These are phyloP conservation scores for Skeletonema potamos DNA, from an alignment of 108 stramenopile species.

Conservation along the genomic window DNA sequence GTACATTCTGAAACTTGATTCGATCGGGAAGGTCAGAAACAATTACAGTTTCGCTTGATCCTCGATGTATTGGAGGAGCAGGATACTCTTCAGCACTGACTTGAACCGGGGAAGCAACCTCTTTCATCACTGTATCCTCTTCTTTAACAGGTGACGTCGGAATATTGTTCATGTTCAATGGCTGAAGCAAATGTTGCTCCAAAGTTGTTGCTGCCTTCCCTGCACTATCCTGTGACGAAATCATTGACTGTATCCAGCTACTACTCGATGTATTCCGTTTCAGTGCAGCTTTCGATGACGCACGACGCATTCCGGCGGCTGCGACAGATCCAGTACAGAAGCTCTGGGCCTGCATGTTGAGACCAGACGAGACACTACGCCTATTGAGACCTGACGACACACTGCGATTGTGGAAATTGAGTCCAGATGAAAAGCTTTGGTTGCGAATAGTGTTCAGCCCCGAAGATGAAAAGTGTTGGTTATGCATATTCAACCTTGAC, in stretches of 20 bases:
- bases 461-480: background rate
- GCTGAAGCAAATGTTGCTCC: background rate
- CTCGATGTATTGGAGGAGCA: conserved; percentile 2
- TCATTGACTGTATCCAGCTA: background rate
- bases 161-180: background rate
- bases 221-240: conserved; percentile 1
- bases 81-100: background rate
- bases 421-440: conserved; percentile 13
- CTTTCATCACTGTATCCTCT: background rate
- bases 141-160: background rate
- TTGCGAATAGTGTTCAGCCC: background rate
- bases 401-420: background rate
- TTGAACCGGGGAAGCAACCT: background rate
- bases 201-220: conserved; percentile 2
- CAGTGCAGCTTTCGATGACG: background rate
- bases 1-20: conserved; percentile 28
- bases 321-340: background rate
- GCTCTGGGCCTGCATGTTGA: background rate
- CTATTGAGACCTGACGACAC: background rate
- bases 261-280: conserved; percentile 3
- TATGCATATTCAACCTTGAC: background rate
- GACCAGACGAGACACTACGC: background rate
- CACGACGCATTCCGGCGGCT: background rate
- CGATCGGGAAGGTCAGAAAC: conserved; percentile 36
- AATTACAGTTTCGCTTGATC: conserved; percentile 9